phyloP scores from a whole-genome alignment of 176 grass and related monocot genomes.

The Panicum miliaceum region DNA sequence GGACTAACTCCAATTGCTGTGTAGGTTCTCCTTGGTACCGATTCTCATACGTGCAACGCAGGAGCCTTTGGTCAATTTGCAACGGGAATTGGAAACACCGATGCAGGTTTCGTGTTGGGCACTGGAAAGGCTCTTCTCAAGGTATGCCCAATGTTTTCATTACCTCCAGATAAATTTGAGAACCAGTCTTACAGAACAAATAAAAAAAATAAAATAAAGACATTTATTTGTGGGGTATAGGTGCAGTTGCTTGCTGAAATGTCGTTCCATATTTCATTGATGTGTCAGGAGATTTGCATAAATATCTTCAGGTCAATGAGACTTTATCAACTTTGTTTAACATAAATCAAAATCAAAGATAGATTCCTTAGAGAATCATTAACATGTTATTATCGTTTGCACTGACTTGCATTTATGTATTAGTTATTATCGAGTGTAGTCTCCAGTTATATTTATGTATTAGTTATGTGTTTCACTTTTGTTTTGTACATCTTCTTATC shows the following conservation, averaged over 20 bases:
- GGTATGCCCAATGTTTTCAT: conserved; percentile 46
- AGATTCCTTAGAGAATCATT: not conserved
- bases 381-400: not conserved
- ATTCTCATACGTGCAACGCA: conserved; percentile 98
- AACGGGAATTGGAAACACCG: conserved; percentile 95
- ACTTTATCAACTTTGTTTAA: not conserved
- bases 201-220: not conserved
- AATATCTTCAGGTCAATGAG: not conserved
- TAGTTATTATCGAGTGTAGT: not conserved
- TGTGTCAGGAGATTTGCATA: not conserved
- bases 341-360: not conserved
- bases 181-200: not conserved
- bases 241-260: not conserved
- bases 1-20: conserved; percentile 18
- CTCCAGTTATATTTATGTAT: not conserved
- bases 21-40: conserved; percentile 92
- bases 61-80: conserved; percentile 98
- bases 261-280: not conserved
- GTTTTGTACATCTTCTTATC: conserved; percentile 9
- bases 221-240: not conserved
- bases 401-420: not conserved
- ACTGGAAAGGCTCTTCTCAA: conserved; percentile 91
- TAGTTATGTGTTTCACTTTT: not conserved
- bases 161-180: not conserved
- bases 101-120: conserved; percentile 96